A percentile compares a stretch with the other conserved stretches of the same genome.
phyloP scores from a whole-genome alignment of 495 filamentous ascomycete genomes.

The Penicillium cinerascens region DNA sequence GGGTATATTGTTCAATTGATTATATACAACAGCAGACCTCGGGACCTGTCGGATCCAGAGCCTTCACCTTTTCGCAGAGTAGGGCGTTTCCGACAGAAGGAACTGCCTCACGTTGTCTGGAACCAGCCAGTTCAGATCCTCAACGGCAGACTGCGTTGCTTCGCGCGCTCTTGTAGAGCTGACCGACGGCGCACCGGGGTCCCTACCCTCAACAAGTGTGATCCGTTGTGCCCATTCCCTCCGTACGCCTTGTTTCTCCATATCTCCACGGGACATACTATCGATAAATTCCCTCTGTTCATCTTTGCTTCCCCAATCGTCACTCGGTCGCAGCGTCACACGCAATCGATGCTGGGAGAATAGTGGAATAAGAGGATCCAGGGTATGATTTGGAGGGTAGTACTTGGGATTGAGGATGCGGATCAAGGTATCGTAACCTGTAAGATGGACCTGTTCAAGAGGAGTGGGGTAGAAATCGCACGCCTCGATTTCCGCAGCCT shows the following conservation, averaged over 20 bases:
- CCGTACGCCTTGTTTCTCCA: slow-evolving; percentile 54
- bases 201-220: slow-evolving; percentile 61
- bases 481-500: slow-evolving; percentile 63
- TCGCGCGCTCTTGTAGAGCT: slow-evolving; percentile 80
- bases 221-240: slow-evolving; percentile 68
- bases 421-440: slow-evolving; percentile 83
- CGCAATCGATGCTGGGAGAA: slow-evolving; percentile 66
- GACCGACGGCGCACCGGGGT: slow-evolving; percentile 53
- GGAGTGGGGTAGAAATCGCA: slow-evolving; percentile 46
- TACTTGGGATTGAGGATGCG: slow-evolving; percentile 83
- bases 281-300: slow-evolving; percentile 60
- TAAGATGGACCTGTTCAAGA: slow-evolving; percentile 70
- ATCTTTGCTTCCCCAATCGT: slow-evolving; percentile 57
- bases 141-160: slow-evolving; percentile 52
- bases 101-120: slow-evolving; percentile 59
- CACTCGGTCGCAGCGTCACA: slow-evolving; percentile 68
- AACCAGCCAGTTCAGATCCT: slow-evolving; percentile 59
- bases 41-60: background rate
- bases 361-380: slow-evolving; percentile 61
- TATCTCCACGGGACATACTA: slow-evolving; percentile 46
- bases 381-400: slow-evolving; percentile 58
- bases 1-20: background rate
- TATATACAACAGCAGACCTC: background rate
- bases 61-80: slow-evolving; percentile 12
- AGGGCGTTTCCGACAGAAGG: slow-evolving; percentile 42